Evolutionary conservation across 768 basidiomycete genomes (phyloP).

Genomic region (Trametes villosa): DNA sequence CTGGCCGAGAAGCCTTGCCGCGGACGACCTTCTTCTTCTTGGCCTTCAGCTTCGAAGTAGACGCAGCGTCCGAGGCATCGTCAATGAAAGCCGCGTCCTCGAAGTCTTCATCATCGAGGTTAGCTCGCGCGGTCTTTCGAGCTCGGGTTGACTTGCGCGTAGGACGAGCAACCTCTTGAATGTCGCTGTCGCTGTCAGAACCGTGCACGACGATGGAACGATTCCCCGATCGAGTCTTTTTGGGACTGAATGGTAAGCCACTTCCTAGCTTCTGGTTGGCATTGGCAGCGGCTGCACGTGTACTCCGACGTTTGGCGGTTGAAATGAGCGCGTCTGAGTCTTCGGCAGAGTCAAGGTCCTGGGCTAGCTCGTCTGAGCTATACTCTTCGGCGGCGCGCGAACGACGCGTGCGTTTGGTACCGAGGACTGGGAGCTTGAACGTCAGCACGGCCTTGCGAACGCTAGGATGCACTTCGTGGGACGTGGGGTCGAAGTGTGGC

Average conservation of each 20-base stretch:
- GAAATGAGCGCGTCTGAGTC: slow-evolving; percentile 21
- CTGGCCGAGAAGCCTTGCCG: slow-evolving; percentile 46
- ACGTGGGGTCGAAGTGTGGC: slow-evolving; percentile 63
- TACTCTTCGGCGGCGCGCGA: slow-evolving; percentile 30
- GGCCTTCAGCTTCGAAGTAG: slow-evolving; percentile 26
- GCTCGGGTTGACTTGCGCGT: slow-evolving; percentile 55
- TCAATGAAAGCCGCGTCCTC: slow-evolving; percentile 27
- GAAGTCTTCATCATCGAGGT: slow-evolving; percentile 28
- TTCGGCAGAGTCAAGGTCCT: slow-evolving; percentile 19
- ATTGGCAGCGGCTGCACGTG: slow-evolving; percentile 19
- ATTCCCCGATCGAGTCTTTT: slow-evolving; percentile 53
- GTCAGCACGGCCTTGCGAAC: slow-evolving; percentile 54
- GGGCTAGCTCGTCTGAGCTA: slow-evolving; percentile 23
- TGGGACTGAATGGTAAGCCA: slow-evolving; percentile 69
- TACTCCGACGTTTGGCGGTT: slow-evolving; percentile 12
- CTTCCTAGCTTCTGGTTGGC: slow-evolving; percentile 27
- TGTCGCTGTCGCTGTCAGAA: slow-evolving; percentile 43
- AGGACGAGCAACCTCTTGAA: slow-evolving; percentile 29
- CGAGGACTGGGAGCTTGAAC: slow-evolving; percentile 30
- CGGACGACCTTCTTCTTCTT: slow-evolving; percentile 42
- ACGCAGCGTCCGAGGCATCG: slow-evolving; percentile 28
- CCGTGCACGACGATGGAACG: slow-evolving; percentile 35
- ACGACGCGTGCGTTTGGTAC: slow-evolving; percentile 26
- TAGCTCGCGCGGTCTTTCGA: slow-evolving; percentile 24
- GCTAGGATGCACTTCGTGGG: slow-evolving; percentile 57